These are phyloP conservation scores for Dentipellis fragilis DNA, from an alignment of 768 basidiomycete genomes.

Conservation along the genomic window DNA sequence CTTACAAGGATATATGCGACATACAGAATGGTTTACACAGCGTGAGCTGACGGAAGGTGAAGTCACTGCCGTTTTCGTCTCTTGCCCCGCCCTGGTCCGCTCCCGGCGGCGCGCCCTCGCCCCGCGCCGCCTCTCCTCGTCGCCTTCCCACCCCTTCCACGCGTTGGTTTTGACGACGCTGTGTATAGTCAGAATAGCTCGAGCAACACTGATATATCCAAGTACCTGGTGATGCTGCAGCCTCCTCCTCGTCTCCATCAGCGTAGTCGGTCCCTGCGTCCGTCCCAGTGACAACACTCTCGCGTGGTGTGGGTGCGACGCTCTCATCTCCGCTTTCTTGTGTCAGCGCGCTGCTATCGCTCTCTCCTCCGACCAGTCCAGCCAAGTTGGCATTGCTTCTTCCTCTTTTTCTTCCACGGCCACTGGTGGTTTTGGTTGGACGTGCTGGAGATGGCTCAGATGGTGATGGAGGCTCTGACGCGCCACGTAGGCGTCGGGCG, in stretches of 20 bases:
- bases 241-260: slow-evolving; percentile 54
- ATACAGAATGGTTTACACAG: slow-evolving; percentile 1
- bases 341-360: slow-evolving; percentile 76
- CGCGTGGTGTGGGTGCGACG: slow-evolving; percentile 45
- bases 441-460: slow-evolving; percentile 50
- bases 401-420: slow-evolving; percentile 32
- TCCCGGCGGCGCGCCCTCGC: slow-evolving; percentile 9
- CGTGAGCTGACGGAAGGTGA: neutral
- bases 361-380: slow-evolving; percentile 71
- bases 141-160: slow-evolving; percentile 7
- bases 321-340: slow-evolving; percentile 77
- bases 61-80: neutral
- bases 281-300: slow-evolving; percentile 61
- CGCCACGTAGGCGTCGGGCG: slow-evolving; percentile 51
- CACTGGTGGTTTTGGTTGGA: slow-evolving; percentile 21
- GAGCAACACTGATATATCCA: neutral
- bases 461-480: slow-evolving; percentile 41
- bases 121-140: slow-evolving; percentile 2
- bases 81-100: neutral
- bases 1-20: too few relatives aligned
- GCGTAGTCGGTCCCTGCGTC: slow-evolving; percentile 59
- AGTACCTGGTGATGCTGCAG: slow-evolving; percentile 11
- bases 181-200: neutral
- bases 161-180: slow-evolving; percentile 6
- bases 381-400: slow-evolving; percentile 42